A percentile compares a stretch with the other conserved stretches of the same genome.
Conservation (phyloP, 768 basidiomycete species). For the Macrolepiota dolichaula region DNA sequence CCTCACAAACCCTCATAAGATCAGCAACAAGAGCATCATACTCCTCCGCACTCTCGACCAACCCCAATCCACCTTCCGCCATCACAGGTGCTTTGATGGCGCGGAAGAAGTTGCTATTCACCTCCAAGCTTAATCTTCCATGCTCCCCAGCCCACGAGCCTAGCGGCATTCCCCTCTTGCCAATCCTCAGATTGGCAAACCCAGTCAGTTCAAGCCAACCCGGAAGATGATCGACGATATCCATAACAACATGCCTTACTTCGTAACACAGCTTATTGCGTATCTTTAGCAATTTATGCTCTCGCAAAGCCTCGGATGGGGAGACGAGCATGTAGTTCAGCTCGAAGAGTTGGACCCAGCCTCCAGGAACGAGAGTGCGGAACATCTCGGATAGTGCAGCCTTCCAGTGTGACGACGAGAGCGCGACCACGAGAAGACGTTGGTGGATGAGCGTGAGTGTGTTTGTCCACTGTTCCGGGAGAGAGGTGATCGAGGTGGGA, state of each 20-base stretch:
- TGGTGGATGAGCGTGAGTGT: constrained; percentile 11
- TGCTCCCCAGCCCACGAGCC: constrained; percentile 4
- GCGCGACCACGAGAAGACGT: constrained; percentile 9
- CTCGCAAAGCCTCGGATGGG: not conserved
- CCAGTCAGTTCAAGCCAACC: constrained; percentile 3
- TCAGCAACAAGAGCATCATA: constrained; percentile 9
- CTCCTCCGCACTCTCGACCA: constrained; percentile 9
- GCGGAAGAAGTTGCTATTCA: not conserved
- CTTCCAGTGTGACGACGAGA: constrained; percentile 8
- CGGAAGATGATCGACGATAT: constrained; percentile 2
- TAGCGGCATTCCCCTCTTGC: not conserved
- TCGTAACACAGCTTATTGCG: not conserved
- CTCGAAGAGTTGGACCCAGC: constrained; percentile 13
- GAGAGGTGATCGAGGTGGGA: constrained; percentile 1
- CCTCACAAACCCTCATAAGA: constrained; percentile 3
- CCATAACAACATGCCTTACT: constrained; percentile 1
- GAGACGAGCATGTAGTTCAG: not conserved
- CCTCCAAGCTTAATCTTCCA: not conserved
- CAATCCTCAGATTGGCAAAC: constrained; percentile 7
- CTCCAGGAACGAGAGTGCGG: constrained; percentile 7
- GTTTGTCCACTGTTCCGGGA: constrained; percentile 9
- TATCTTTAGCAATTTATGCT: not conserved
- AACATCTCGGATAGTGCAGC: constrained; percentile 7
- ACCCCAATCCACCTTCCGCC: constrained; percentile 10
- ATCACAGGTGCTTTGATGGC: constrained; percentile 9